Conservation (phyloP, 23 red algal genomes). For the Gracilaria caudata region DNA sequence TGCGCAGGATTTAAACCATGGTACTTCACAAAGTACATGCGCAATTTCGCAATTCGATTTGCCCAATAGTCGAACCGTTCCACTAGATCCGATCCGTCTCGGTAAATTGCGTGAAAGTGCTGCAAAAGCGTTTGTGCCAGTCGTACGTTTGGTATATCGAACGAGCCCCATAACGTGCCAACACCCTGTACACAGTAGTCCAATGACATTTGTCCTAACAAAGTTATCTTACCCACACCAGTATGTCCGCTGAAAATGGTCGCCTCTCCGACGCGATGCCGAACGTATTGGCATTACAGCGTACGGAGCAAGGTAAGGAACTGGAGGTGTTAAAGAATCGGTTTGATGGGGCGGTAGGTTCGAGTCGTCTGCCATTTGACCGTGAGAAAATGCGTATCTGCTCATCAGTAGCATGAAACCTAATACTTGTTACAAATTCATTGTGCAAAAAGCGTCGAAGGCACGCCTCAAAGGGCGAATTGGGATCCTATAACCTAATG, state of each 20-base stretch:
- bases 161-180: conserved; percentile 92
- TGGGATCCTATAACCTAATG: conserved; percentile 89
- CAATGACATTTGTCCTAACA: conserved; percentile 86
- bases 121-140: conserved; percentile 63
- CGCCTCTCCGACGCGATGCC: conserved; percentile 89
- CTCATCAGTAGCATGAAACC: conserved; percentile 90
- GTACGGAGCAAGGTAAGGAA: conserved; percentile 35
- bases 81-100: conserved; percentile 20
- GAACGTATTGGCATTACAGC: conserved; percentile 87
- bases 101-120: conserved; percentile 22
- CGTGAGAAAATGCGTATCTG: conserved; percentile 75
- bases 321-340: conserved; percentile 87
- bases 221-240: conserved; percentile 92
- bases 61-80: conserved; percentile 65
- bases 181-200: conserved; percentile 91
- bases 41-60: conserved; percentile 76
- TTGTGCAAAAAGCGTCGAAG: conserved; percentile 79
- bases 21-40: conserved; percentile 90
- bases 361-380: conserved; percentile 64
- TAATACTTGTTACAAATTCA: conserved; percentile 87
- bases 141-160: conserved; percentile 69
- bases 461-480: conserved; percentile 44
- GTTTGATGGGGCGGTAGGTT: conserved; percentile 70
- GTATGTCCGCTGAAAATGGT: conserved; percentile 87
- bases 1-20: conserved; percentile 75